A percentile compares a stretch with the other conserved stretches of the same genome.
phyloP scores from a whole-genome alignment of 108 stramenopile genomes.

The Discostella stelligeroides region DNA sequence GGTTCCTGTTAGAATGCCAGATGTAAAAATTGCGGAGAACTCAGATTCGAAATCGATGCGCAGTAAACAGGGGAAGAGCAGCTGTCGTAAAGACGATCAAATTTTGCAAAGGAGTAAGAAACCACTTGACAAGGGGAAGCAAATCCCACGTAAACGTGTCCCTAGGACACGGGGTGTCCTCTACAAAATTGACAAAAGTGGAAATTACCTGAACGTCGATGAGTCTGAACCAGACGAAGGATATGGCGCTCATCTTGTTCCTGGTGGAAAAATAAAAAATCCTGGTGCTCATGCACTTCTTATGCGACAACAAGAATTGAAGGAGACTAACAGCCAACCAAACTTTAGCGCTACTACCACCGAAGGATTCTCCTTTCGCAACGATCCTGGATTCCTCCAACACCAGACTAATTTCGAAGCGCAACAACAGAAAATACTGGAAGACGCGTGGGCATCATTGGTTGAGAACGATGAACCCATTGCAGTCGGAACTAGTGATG shows the following conservation, averaged over 20 bases:
- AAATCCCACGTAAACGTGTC: slow-evolving; percentile 33
- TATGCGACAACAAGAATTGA: slow-evolving; percentile 43
- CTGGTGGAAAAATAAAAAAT: slow-evolving; percentile 77
- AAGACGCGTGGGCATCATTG: slow-evolving; percentile 62
- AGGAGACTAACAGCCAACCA: slow-evolving; percentile 9
- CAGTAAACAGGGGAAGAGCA: slow-evolving; percentile 24
- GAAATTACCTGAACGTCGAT: slow-evolving; percentile 70
- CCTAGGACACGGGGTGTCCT: slow-evolving; percentile 85
- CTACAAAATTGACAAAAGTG: slow-evolving; percentile 69
- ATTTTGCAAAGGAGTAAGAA: slow-evolving; percentile 12
- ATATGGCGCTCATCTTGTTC: slow-evolving; percentile 83
- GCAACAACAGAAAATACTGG: slow-evolving; percentile 45
- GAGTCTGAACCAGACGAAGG: slow-evolving; percentile 83
- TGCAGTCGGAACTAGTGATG: slow-evolving; percentile 63
- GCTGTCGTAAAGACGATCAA: slow-evolving; percentile 9
- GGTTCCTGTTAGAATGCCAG: slow-evolving; percentile 7
- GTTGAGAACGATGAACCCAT: slow-evolving; percentile 69
- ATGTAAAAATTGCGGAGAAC: slow-evolving; percentile 11
- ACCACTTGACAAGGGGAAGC: slow-evolving; percentile 4
- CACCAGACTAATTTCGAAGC: slow-evolving; percentile 51
- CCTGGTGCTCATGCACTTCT: slow-evolving; percentile 58
- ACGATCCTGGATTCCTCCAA: slow-evolving; percentile 40
- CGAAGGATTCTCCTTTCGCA: slow-evolving; percentile 38
- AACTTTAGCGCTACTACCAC: slow-evolving; percentile 21
- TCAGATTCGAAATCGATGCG: slow-evolving; percentile 5